Evolutionary conservation across 129 eudicot genomes (phyloP).

Genomic region (Gnaphalium uliginosum): DNA sequence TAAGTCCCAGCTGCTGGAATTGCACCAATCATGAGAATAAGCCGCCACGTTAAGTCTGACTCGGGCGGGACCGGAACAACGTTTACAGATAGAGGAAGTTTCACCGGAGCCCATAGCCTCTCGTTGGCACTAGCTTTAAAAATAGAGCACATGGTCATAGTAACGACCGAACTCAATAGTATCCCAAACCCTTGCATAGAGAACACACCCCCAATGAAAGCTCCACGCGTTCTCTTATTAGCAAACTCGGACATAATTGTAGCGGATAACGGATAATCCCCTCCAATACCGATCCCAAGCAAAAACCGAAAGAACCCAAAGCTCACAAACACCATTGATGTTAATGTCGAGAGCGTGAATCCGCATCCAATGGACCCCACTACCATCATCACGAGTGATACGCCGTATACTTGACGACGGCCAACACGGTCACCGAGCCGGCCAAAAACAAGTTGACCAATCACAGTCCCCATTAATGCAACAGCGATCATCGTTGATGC

Average conservation of each 20-base stretch:
- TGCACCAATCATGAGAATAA: constrained; percentile 59
- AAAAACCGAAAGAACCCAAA: constrained; percentile 47
- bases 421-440: constrained; percentile 46
- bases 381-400: constrained; percentile 43
- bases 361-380: constrained; percentile 47
- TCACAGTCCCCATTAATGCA: constrained; percentile 44
- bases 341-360: constrained; percentile 35
- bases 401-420: constrained; percentile 40
- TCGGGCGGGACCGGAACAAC: constrained; percentile 34
- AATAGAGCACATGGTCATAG: constrained; percentile 43
- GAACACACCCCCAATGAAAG: constrained; percentile 56
- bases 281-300: constrained; percentile 52
- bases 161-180: constrained; percentile 43
- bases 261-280: constrained; percentile 56
- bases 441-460: constrained; percentile 50
- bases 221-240: constrained; percentile 51
- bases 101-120: not conserved
- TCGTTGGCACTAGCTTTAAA: constrained; percentile 23
- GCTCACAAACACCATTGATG: constrained; percentile 36
- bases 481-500: constrained; percentile 34
- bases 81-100: not conserved
- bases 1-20: constrained; percentile 59
- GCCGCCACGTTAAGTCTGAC: constrained; percentile 59
- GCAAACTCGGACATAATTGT: constrained; percentile 68
- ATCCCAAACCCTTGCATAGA: constrained; percentile 73